These are phyloP conservation scores for Blastobotrys elegans DNA, from an alignment of 1,139 yeast species.

Conservation along the genomic window DNA sequence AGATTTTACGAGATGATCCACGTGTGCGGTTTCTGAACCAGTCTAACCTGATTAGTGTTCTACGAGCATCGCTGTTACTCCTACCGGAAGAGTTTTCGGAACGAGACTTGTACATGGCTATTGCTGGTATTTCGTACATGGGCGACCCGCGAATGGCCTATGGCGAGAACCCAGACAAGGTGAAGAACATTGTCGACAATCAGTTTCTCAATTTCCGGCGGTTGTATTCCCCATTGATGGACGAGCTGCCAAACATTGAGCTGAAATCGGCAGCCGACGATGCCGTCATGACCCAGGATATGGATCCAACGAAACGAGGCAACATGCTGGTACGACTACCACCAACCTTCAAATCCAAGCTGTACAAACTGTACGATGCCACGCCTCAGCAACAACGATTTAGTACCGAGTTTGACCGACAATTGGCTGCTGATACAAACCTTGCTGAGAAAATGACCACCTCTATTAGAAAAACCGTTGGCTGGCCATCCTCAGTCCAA, in stretches of 20 bases:
- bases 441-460: conserved; percentile 40
- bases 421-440: conserved; percentile 40
- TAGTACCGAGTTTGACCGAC: conserved; percentile 33
- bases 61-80: conserved; percentile 63
- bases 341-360: conserved; percentile 43
- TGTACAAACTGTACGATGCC: conserved; percentile 39
- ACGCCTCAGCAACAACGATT: neutral
- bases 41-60: conserved; percentile 71
- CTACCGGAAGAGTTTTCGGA: conserved; percentile 54
- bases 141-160: conserved; percentile 87
- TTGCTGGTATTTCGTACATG: conserved; percentile 75
- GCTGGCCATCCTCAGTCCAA: conserved; percentile 67
- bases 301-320: conserved; percentile 35
- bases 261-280: conserved; percentile 24
- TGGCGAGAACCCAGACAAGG: conserved; percentile 89
- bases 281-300: conserved; percentile 35
- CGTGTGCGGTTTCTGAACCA: conserved; percentile 63
- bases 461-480: conserved; percentile 56
- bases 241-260: conserved; percentile 39
- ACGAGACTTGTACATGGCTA: conserved; percentile 62
- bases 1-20: conserved; percentile 60
- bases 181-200: conserved; percentile 73
- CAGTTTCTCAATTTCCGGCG: conserved; percentile 64
- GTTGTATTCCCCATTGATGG: conserved; percentile 66
- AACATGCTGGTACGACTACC: conserved; percentile 46